Evolutionary conservation across 2,329 filamentous ascomycete genomes (phyloP), one percentile per base, ranked within the genome.

Genomic region (Alternaria solani): DNA sequence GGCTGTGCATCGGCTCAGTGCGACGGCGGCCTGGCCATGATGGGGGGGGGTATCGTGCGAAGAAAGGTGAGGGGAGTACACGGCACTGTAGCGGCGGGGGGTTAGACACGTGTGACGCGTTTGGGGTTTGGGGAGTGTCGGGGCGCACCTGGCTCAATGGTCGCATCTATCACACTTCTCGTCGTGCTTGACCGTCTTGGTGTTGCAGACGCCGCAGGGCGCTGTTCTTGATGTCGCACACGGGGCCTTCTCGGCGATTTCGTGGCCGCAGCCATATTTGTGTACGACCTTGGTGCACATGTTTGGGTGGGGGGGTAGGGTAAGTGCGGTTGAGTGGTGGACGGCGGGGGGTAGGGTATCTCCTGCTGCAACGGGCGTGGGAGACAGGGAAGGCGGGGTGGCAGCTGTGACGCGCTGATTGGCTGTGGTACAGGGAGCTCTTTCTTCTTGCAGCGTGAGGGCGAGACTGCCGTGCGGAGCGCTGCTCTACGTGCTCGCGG

Each of bases 241-340:
- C 23, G 77, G 75, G 25, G 81, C 80, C 63, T 78, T 79, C 59
- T 82, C 80, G 48, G 74, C 68, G 39, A 76, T 74, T 59, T 76
- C 74, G 70, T 83, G 81, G 66, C 79, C 80, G 71, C 82, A 84
- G 67, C 76, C 74, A 72, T 83, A 84, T 55, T 73, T 71, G 75
- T 83, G 81, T 66, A 81, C 76, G 65, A 83, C 77, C 70, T 80
- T 75, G 59, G 78, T 81, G 72, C 82, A 84, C 81, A 83, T 83
- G 69, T 32, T 54, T 68, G 68, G 68, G 64, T 65, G 57, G 54
- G 61, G 61, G 53, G 28, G 28, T 51, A 49, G 65, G 61, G 57
- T 52, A 55, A 56, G 62, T 57, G 61, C 59, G 28, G 28, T 30
- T 30, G 9, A 30, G 28, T 58, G 72, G 66, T 55, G 56, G 26